phyloP scores from a whole-genome alignment of 2,329 filamentous ascomycete genomes.

The Teratosphaeria destructans region DNA sequence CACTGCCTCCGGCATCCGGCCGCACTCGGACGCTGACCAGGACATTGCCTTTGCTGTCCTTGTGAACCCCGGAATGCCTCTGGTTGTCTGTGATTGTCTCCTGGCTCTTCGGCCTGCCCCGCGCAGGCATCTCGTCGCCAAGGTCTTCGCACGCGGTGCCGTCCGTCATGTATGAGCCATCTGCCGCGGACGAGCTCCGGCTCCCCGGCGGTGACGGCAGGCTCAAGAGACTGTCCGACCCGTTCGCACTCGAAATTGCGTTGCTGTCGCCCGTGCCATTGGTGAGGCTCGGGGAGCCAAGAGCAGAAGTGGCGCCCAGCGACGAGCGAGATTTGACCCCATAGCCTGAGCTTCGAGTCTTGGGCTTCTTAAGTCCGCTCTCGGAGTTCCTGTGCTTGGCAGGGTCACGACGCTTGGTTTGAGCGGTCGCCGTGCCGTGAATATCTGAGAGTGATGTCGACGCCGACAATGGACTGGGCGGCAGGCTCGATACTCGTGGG shows the following conservation, averaged over 20 bases:
- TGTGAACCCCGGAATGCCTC: slow-evolving; percentile 26
- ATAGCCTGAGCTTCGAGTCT: slow-evolving; percentile 26
- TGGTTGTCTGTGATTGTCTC: slow-evolving; percentile 23
- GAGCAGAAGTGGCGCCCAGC: slow-evolving; percentile 34
- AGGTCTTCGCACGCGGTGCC: slow-evolving; percentile 80
- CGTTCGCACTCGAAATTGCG: slow-evolving; percentile 52
- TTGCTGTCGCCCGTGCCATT: slow-evolving; percentile 72
- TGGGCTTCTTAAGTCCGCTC: slow-evolving; percentile 16
- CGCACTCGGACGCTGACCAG: slow-evolving; percentile 89
- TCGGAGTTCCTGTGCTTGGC: slow-evolving; percentile 24
- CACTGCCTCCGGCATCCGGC: slow-evolving; percentile 61
- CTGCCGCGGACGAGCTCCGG: slow-evolving; percentile 79
- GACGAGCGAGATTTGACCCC: slow-evolving; percentile 38
- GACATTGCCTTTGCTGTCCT: slow-evolving; percentile 86
- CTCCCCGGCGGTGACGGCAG: slow-evolving; percentile 77
- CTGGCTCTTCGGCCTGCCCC: slow-evolving; percentile 35
- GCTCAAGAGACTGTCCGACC: slow-evolving; percentile 65
- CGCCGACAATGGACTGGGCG: slow-evolving; percentile 42
- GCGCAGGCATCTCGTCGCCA: slow-evolving; percentile 40
- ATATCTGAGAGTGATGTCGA: slow-evolving; percentile 33
- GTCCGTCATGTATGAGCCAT: slow-evolving; percentile 85
- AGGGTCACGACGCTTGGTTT: slow-evolving; percentile 20
- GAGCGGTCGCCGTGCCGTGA: slow-evolving; percentile 20
- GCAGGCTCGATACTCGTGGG: slow-evolving; percentile 48
- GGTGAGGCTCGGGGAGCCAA: slow-evolving; percentile 57